phyloP scores from a whole-genome alignment of 148 eudicot genomes.

The Tetragonia tetragonoides region DNA sequence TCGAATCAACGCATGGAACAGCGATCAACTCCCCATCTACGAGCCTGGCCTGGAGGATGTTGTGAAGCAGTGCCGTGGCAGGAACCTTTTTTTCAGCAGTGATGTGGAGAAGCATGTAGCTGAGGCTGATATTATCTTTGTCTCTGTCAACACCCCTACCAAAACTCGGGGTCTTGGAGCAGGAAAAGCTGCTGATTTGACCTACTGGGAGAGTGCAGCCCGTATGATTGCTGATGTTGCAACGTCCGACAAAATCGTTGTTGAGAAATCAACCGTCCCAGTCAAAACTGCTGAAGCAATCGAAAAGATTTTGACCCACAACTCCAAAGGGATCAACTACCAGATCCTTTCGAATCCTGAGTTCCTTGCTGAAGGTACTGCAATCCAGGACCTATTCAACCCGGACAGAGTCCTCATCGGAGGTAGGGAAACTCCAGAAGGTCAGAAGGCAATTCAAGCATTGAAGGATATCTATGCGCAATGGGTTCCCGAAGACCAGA shows the following conservation, averaged over 20 bases:
- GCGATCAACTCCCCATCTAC: conserved; percentile 68
- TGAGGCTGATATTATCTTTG: conserved; percentile 75
- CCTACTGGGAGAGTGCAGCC: conserved; percentile 83
- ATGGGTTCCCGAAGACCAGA: conserved; percentile 70
- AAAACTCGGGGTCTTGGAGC: conserved; percentile 80
- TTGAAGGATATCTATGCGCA: conserved; percentile 65
- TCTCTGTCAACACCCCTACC: conserved; percentile 75
- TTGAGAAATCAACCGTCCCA: conserved; percentile 75
- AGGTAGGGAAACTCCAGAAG: conserved; percentile 65
- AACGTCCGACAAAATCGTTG: conserved; percentile 71
- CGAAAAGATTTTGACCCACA: conserved; percentile 65
- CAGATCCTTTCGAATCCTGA: conserved; percentile 73
- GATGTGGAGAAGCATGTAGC: conserved; percentile 65
- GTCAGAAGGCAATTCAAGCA: conserved; percentile 47
- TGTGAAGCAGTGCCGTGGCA: conserved; percentile 69
- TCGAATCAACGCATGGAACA: conserved; percentile 75
- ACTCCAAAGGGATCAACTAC: conserved; percentile 61
- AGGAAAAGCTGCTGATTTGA: conserved; percentile 74
- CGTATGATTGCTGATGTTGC: conserved; percentile 85
- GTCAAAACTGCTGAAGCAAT: conserved; percentile 84
- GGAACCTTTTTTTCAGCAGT: conserved; percentile 66
- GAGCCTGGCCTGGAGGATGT: conserved; percentile 78
- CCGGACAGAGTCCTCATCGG: conserved; percentile 76
- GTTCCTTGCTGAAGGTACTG: conserved; percentile 74
- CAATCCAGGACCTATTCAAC: conserved; percentile 49